phyloP scores from a whole-genome alignment of 1,284 basidiomycete genomes.

The Testicularia cyperi region DNA sequence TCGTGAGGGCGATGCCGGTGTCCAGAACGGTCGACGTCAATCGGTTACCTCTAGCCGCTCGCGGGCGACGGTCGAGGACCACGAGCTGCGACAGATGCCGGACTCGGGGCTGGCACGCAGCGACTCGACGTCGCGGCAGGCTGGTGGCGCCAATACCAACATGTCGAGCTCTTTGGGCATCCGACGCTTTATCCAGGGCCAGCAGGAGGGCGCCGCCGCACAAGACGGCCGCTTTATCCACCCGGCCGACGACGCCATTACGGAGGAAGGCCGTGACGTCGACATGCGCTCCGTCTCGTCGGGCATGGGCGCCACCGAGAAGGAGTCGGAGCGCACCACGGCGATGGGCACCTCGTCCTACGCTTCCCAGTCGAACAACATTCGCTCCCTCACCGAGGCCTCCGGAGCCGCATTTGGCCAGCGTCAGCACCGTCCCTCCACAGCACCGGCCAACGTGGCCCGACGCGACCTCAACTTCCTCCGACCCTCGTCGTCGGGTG shows the following conservation, averaged over 20 bases:
- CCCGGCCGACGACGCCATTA: slow-evolving; percentile 31
- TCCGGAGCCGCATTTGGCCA: slow-evolving; percentile 9
- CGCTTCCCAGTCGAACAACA: neutral
- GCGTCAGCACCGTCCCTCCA: slow-evolving; percentile 13
- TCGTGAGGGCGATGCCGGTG: neutral
- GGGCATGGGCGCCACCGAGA: slow-evolving; percentile 4
- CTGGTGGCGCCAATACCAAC: neutral
- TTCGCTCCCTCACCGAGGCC: slow-evolving; percentile 4
- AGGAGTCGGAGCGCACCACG: slow-evolving; percentile 3
- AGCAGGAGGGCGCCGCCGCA: neutral
- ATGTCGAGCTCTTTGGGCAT: slow-evolving; percentile 10
- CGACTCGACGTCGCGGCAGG: slow-evolving; percentile 3
- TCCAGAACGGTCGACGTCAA: slow-evolving; percentile 6
- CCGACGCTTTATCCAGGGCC: slow-evolving; percentile 22
- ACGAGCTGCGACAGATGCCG: slow-evolving; percentile 36
- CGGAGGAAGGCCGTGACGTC: slow-evolving; percentile 19
- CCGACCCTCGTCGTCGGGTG: slow-evolving; percentile 16
- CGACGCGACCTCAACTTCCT: slow-evolving; percentile 13
- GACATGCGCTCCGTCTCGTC: slow-evolving; percentile 8
- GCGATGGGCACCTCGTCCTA: slow-evolving; percentile 1
- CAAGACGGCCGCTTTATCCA: slow-evolving; percentile 17
- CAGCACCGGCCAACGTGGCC: slow-evolving; percentile 20
- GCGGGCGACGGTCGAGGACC: slow-evolving; percentile 24
- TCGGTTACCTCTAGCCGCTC: slow-evolving; percentile 17
- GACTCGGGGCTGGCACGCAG: slow-evolving; percentile 2